Base-by-base conservation (phyloP, 2,329 filamentous ascomycete genomes). In the Rhynchosporium secalis region DNA sequence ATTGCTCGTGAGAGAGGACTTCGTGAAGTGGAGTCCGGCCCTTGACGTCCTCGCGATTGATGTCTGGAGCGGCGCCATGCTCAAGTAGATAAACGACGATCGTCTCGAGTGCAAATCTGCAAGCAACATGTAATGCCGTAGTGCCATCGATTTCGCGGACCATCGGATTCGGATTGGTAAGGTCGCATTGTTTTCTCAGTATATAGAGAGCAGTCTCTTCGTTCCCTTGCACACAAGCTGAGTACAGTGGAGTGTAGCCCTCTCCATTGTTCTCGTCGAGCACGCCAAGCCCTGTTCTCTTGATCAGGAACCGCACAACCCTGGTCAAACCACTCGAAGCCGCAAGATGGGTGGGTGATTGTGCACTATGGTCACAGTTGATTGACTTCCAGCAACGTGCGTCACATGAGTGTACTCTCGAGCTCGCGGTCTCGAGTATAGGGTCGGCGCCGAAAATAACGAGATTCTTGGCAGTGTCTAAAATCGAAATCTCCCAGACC, bases 1-100 rank as follows among this genome's bases (percentile, higher is more conserved):
- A 40, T 8, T 29, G 13, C 4, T 36, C 29, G 33, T 56, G 46
- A 1, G n/a, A 49, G 63, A 69, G 66, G 56, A 71, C 15, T 33
- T 60, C 58, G 15, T 60, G 58, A n/a, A 60, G 33, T 6, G 58
- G 40, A 3, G 58, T 60, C 29, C 41, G 49, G 9, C 58, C 58
- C 4, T 26, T 29, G 1, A 29, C 40, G 55, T 60, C 58, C 31
- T 54, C 49, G 2, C n/a, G 38, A 31, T 60, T 47, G 31, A 55
- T 51, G 9, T 60, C 38, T 3, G 12, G 4, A 3, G 1, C 33
- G 8, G 41, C 41, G 40, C 58, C 49, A 4, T 47, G n/a, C n/a
- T 36, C 29, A 6, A 60, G 49, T 10, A 60, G 26, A n/a, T 52
- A 46, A 1, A 13, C 4, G 2, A 48, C 41, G 15, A 60, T 20